Base-by-base conservation (phyloP, 2,329 filamentous ascomycete species). In the Tolypocladium cylindrosporum region DNA sequence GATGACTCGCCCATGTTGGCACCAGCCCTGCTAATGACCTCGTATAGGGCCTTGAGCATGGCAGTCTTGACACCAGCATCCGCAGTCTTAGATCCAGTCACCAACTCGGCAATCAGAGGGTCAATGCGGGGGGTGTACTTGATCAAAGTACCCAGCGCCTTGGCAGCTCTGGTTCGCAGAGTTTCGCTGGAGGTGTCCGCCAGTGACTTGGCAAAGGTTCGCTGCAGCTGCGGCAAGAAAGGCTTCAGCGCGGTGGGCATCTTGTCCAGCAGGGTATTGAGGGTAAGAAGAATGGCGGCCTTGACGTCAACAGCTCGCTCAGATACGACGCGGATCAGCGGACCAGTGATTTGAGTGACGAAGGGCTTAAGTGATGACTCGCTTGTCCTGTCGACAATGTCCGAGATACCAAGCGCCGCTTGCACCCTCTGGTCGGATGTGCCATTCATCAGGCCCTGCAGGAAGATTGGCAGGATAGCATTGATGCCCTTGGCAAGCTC, bases 401-500 rank as follows among this genome's bases (percentile, higher is more conserved):
- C 95, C 2, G 92, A 96, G 65, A 99, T 95, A 58, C 90, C 94
- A 61, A 97, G 80, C 52, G 95, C 94, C 59, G 94, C 86, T 70
- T 95, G 90, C 34, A 91, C 94, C 70, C 92, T 84, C 76, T 99
- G 94, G 6, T 99, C 94, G 19, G 89, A 79, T 42, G 89, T 92
- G 59, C 94, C 95, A 67, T 99, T 97, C 88, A 99, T 96, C 64
- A 99, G 81, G 74, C 94, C 94, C 71, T 99, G 95, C 69, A 97
- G 74, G 82, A 99, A 97, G 64, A 99, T 97, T 2, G 95, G 94
- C 61, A 99, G 76, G 63, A 99, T 87, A 61, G 94, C 92, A 68
- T 91, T 96, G 79, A 99, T 96, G 61, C 95, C 95, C 82, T 97
- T 99, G 1, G 93, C 94, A 58, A 97, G 77, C 65, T 85, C 81